Evolutionary conservation across 2,329 filamentous ascomycete species (phyloP).

Genomic region (Monosporascus sp.): DNA sequence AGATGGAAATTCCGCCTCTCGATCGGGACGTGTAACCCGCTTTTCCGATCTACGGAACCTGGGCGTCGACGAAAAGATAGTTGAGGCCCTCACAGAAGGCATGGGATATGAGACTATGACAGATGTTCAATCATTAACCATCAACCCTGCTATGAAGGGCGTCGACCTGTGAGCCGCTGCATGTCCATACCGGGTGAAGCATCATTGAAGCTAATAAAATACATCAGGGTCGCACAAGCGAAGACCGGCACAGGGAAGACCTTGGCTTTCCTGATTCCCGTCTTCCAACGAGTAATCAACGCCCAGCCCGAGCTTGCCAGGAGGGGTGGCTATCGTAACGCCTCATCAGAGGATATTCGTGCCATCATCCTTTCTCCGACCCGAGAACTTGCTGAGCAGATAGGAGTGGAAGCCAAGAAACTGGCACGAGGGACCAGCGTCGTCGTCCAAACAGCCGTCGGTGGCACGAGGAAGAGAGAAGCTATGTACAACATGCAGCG

Average conservation of each 20-base stretch:
- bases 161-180: slow-evolving; percentile 65
- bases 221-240: slow-evolving; percentile 74
- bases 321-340: slow-evolving; percentile 28
- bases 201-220: slow-evolving; percentile 5
- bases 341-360: slow-evolving; percentile 54
- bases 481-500: slow-evolving; percentile 64
- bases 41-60: slow-evolving; percentile 41
- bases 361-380: slow-evolving; percentile 74
- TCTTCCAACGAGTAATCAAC: slow-evolving; percentile 71
- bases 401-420: slow-evolving; percentile 71
- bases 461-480: slow-evolving; percentile 72
- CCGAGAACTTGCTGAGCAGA: slow-evolving; percentile 75
- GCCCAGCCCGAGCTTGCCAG: slow-evolving; percentile 57
- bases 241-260: slow-evolving; percentile 98
- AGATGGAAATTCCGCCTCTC: slow-evolving; percentile 8
- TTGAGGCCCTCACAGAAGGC: slow-evolving; percentile 61
- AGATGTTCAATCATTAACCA: slow-evolving; percentile 80
- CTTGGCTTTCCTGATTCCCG: slow-evolving; percentile 81
- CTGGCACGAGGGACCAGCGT: slow-evolving; percentile 62
- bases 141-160: slow-evolving; percentile 73
- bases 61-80: slow-evolving; percentile 58
- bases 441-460: slow-evolving; percentile 71
- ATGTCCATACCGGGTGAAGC: not conserved
- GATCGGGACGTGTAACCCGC: slow-evolving; percentile 25
- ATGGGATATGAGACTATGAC: slow-evolving; percentile 86